phyloP scores from a whole-genome alignment of 306 rosid genomes.

The Dryas alaskensis region DNA sequence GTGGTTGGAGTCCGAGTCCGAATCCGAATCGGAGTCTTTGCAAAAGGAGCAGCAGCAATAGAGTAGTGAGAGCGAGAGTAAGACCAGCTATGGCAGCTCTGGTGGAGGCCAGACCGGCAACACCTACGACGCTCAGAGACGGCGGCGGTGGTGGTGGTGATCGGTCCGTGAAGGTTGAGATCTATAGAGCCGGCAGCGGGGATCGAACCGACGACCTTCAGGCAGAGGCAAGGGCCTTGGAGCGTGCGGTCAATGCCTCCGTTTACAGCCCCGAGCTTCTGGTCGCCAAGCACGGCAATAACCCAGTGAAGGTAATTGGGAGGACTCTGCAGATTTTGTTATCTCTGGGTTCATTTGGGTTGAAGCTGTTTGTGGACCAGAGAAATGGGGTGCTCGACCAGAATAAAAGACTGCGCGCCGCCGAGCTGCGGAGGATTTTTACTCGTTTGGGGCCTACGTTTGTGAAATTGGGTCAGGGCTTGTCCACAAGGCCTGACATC shows the following conservation, averaged over 20 bases:
- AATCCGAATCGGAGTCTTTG: not conserved
- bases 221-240: constrained; percentile 75
- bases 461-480: constrained; percentile 90
- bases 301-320: constrained; percentile 56
- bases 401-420: constrained; percentile 65
- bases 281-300: constrained; percentile 53
- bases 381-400: constrained; percentile 54
- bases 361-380: constrained; percentile 58
- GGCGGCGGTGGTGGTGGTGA: constrained; percentile 6
- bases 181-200: constrained; percentile 7
- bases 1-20: no score
- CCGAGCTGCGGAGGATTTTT: constrained; percentile 59
- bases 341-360: constrained; percentile 53
- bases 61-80: not conserved
- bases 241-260: constrained; percentile 62
- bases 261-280: constrained; percentile 60
- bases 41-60: not conserved
- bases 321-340: constrained; percentile 71
- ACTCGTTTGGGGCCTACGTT: constrained; percentile 93
- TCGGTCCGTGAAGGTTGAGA: constrained; percentile 9
- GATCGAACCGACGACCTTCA: constrained; percentile 62
- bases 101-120: constrained; percentile 40
- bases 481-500: constrained; percentile 90
- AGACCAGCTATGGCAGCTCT: constrained; percentile 39
- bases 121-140: constrained; percentile 22